Evolutionary conservation across 345 rosid species (phyloP), one percentile per base, ranked within the genome.

Genomic region (Syzygium grande): DNA sequence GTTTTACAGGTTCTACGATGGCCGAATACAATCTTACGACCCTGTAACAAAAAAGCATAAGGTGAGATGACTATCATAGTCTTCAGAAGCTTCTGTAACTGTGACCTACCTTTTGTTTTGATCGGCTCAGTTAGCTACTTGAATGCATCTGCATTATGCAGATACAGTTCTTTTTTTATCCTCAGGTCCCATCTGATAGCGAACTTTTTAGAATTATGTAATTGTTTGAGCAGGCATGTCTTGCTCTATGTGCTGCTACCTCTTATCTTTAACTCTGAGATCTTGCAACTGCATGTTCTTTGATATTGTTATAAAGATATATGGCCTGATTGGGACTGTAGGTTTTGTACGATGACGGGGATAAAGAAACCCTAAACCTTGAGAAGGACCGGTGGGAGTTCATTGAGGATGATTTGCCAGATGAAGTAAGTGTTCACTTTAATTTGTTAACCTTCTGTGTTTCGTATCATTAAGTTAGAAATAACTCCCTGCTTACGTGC

Each of bases 331-430:
- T 65, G 79, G 79, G 87, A 68, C 79, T 68, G 0, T 27, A 27
- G 80, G 80, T 68, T 19, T 34, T 68, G 25, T 68, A 34, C 0
- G 7, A 68, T 0, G 80, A 68, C 0, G 46, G 80, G 80, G 79
- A 68, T 0, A 0, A 9, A 9, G 46, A 34, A 34, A 68, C 0
- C 7, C 15, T 68, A 17, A 68, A 68, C 80, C 80, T 68, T 34
- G 25, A 0, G 0, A 0, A 68, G 13, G 80, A 34, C 34, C 0
- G 46, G 1, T 34, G 80, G 80, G 80, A 34, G 46, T 0, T 68
- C 0, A 0, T 34, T 34, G 80, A 34, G 46, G 46, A 68, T 68
- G 23, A 68, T 17, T 19, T 68, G 80, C 80, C 80, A 1, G 79
- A 68, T 0, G 2, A 58, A 11, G 65, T 58, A 58, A 58, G 63